These are phyloP conservation scores for Trypethelium eluteriae DNA, from an alignment of 495 filamentous ascomycete species.

Conservation along the genomic window DNA sequence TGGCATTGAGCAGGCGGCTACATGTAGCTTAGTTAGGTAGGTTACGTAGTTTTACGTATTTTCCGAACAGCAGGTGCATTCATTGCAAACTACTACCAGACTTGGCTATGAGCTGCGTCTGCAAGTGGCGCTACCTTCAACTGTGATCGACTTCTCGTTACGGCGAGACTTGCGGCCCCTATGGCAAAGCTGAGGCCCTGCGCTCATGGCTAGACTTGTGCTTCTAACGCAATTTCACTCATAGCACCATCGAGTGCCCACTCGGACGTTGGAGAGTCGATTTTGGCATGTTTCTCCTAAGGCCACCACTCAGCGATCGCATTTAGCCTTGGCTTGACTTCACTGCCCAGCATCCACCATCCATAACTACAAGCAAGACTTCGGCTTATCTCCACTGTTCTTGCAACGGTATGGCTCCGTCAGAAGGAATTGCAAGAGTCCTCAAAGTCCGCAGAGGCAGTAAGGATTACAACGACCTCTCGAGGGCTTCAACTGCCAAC, in stretches of 20 bases:
- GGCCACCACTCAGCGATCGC: no score
- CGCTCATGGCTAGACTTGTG: neutral
- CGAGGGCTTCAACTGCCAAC: constrained; percentile 19
- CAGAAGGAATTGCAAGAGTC: constrained; percentile 28
- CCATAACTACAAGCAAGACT: no score
- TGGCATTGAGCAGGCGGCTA: neutral
- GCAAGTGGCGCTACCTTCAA: neutral
- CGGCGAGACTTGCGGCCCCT: neutral
- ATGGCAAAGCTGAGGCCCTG: neutral
- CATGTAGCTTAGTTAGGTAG: no score
- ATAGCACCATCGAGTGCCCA: neutral
- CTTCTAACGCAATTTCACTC: neutral
- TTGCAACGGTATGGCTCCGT: neutral
- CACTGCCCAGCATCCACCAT: no score
- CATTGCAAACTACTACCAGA: neutral
- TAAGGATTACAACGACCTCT: constrained; percentile 27
- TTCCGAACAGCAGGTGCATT: constrained; percentile 5
- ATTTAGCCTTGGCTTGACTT: no score
- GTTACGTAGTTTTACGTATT: no score
- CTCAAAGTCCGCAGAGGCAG: constrained; percentile 30
- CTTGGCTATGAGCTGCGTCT: neutral
- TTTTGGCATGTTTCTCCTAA: no score
- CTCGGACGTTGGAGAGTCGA: neutral
- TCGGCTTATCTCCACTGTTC: no score
- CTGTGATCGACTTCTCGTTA: neutral